These are phyloP conservation scores for Neurospora sp. DNA, from an alignment of 2,329 filamentous ascomycete species.

Conservation along the genomic window DNA sequence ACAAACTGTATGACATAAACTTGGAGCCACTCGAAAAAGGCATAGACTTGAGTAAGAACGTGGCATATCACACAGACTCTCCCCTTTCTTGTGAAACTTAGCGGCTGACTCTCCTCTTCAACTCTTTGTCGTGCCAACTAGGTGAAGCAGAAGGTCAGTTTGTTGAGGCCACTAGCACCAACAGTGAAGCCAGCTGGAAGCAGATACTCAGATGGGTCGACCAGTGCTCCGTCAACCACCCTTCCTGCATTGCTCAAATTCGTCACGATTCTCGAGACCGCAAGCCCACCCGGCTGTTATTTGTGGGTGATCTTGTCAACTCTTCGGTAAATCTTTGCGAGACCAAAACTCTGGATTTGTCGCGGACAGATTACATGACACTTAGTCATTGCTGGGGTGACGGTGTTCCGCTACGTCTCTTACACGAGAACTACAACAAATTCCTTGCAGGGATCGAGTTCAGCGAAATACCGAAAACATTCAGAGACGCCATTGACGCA, in stretches of 20 bases:
- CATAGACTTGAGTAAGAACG: neutral
- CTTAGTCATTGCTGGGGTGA: conserved; percentile 9
- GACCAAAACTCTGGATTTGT: neutral
- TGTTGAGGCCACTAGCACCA: neutral
- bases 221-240: neutral
- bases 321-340: neutral
- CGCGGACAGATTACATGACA: neutral
- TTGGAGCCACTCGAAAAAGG: neutral
- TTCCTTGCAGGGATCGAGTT: neutral
- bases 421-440: neutral
- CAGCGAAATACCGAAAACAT: conserved; percentile 1
- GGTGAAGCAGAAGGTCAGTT: neutral
- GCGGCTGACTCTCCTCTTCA: neutral
- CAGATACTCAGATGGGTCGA: neutral
- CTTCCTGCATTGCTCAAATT: neutral
- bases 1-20: neutral
- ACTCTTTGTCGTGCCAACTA: neutral
- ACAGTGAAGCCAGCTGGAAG: neutral
- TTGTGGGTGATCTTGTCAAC: neutral
- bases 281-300: neutral
- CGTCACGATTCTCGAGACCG: neutral
- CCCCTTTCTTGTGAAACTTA: neutral
- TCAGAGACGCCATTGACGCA: conserved; percentile 6
- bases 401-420: neutral
- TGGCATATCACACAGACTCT: neutral